Conservation (phyloP, 164 flowering plant species). For the Taxillus chinensis region DNA sequence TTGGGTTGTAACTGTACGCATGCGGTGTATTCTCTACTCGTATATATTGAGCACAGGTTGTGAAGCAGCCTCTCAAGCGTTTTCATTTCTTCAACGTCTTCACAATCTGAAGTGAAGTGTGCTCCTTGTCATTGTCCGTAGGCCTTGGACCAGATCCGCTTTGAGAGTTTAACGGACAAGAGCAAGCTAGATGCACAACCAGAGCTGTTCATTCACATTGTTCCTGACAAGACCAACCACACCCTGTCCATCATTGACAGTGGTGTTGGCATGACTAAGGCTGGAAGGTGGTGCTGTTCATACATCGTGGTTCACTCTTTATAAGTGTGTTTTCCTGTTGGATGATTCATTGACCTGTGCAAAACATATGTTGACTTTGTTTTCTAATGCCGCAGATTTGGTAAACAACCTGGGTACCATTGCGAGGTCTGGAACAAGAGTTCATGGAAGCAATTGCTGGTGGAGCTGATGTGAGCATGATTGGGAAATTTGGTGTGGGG, state of each 20-base stretch:
- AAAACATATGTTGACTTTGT: neutral
- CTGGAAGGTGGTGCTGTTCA: conserved; percentile 22
- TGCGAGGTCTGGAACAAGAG: conserved; percentile 57
- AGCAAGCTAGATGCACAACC: conserved; percentile 56
- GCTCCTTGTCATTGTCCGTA: neutral
- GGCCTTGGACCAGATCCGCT: conserved; percentile 45
- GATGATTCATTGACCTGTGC: neutral
- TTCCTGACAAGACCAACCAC: conserved; percentile 51
- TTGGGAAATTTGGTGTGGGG: conserved; percentile 64
- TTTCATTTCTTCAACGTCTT: too few relatives aligned
- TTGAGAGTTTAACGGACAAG: conserved; percentile 53
- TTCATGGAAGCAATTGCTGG: conserved; percentile 62
- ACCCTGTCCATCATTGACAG: conserved; percentile 49
- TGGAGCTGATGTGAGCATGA: conserved; percentile 67
- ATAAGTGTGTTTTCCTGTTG: neutral
- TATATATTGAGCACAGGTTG: too few relatives aligned
- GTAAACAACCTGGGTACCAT: conserved; percentile 56
- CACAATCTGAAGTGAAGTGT: too few relatives aligned
- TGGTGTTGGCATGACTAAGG: conserved; percentile 62
- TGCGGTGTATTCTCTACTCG: too few relatives aligned
- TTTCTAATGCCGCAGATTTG: conserved; percentile 25
- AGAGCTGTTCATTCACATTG: conserved; percentile 50
- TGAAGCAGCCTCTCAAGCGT: too few relatives aligned
- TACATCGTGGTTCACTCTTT: neutral
- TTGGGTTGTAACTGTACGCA: too few relatives aligned